phyloP scores from a whole-genome alignment of 345 rosid species.

The Rhizophora apiculata region DNA sequence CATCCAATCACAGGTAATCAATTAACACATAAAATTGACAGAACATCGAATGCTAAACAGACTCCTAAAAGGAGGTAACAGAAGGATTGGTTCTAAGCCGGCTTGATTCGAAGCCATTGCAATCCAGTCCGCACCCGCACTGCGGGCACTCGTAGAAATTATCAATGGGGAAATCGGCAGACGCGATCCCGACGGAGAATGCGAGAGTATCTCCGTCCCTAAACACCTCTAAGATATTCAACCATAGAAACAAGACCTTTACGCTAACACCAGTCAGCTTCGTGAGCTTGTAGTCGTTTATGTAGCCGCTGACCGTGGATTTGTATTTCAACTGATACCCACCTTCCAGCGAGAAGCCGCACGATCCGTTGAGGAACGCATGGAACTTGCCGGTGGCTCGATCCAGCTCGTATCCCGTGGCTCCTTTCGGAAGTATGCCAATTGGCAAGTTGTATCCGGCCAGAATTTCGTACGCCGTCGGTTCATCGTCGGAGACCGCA shows the following conservation, averaged over 20 bases:
- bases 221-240: constrained; percentile 81
- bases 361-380: constrained; percentile 57
- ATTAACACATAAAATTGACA: neutral
- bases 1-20: neutral
- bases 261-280: constrained; percentile 75
- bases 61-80: constrained; percentile 52
- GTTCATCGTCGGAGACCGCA: constrained; percentile 19
- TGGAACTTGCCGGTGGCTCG: constrained; percentile 54
- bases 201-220: constrained; percentile 57
- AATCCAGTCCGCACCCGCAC: constrained; percentile 92
- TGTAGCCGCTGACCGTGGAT: constrained; percentile 64
- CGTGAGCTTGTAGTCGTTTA: constrained; percentile 55
- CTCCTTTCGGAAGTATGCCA: constrained; percentile 83
- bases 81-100: constrained; percentile 39
- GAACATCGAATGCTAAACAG: neutral
- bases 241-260: constrained; percentile 83
- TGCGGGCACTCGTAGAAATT: constrained; percentile 84
- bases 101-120: constrained; percentile 36
- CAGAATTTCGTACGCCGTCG: constrained; percentile 66
- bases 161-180: constrained; percentile 69
- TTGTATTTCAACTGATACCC: constrained; percentile 80
- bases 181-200: constrained; percentile 89
- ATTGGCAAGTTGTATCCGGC: constrained; percentile 63
- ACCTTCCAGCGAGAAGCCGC: constrained; percentile 84
- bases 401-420: constrained; percentile 60